Percentiles rank a stretch among this genome's conserved stretches.
phyloP scores from a whole-genome alignment of 257 asterid genomes.

The Echium plantagineum region DNA sequence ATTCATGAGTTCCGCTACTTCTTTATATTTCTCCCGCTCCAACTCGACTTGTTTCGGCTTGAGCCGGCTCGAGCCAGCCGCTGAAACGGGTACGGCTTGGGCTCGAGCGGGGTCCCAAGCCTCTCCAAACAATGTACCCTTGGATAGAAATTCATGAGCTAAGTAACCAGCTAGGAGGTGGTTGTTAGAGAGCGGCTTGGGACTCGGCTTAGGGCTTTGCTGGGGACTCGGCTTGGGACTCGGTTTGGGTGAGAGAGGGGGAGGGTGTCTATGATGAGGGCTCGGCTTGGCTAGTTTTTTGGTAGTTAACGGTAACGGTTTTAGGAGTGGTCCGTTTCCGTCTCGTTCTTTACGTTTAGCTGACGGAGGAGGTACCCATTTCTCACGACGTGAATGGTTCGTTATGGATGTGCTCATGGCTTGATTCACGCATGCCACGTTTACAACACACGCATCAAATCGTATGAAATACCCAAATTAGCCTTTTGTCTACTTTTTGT shows the following conservation, averaged over 20 bases:
- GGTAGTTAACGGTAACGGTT: conserved; percentile 27
- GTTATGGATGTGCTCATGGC: conserved; percentile 26
- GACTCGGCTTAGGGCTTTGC: too few relatives aligned
- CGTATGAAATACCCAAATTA: background rate
- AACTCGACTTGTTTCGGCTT: background rate
- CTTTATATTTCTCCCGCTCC: conserved; percentile 9
- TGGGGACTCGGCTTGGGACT: too few relatives aligned
- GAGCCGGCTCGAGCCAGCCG: conserved; percentile 11
- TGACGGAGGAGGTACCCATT: conserved; percentile 14
- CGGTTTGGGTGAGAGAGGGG: conserved; percentile 6
- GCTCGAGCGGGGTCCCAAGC: conserved; percentile 17
- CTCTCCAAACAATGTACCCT: conserved; percentile 22
- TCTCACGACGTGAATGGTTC: conserved; percentile 26
- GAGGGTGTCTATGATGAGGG: conserved; percentile 15
- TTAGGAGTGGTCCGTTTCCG: conserved; percentile 11
- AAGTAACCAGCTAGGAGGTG: conserved; percentile 26
- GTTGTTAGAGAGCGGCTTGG: conserved; percentile 9
- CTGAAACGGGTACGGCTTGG: conserved; percentile 7
- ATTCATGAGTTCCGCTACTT: conserved; percentile 22
- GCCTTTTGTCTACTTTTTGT: conserved; percentile 6
- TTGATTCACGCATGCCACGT: conserved; percentile 22
- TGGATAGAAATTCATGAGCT: conserved; percentile 24
- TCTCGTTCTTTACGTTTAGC: conserved; percentile 18
- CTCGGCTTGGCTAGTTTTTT: conserved; percentile 34
- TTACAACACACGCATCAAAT: conserved; percentile 12